These are phyloP conservation scores for Talaromyces albobiverticillius DNA, from an alignment of 2,329 filamentous ascomycete species.

Conservation along the genomic window DNA sequence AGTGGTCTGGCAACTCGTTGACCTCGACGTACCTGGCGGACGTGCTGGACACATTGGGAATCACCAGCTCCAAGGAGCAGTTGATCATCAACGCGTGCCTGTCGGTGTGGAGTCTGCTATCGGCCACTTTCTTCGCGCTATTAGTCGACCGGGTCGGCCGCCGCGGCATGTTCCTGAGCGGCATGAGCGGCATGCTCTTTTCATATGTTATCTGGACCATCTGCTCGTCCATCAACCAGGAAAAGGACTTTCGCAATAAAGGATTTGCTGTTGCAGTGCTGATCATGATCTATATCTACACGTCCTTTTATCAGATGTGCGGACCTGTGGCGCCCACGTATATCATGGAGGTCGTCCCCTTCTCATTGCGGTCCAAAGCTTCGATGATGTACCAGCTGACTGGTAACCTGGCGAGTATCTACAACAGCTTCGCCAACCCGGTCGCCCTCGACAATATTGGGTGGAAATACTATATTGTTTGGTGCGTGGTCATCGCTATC, in stretches of 20 bases:
- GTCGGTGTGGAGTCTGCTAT: conserved; percentile 14
- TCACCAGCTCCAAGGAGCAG: conserved; percentile 32
- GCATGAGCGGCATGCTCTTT: conserved; percentile 15
- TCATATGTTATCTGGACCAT: conserved; percentile 17
- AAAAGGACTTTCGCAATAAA: conserved; percentile 11
- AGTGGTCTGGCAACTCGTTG: conserved; percentile 40
- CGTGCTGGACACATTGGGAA: conserved; percentile 37
- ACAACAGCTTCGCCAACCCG: conserved; percentile 17
- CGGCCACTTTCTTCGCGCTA: conserved; percentile 6
- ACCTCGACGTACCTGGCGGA: conserved; percentile 37
- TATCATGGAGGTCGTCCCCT: conserved; percentile 15
- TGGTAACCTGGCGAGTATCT: conserved; percentile 8
- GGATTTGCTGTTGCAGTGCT: conserved; percentile 13
- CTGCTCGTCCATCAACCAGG: conserved; percentile 14
- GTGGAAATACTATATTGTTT: conserved; percentile 19
- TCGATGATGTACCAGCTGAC: conserved; percentile 14
- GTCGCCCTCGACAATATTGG: conserved; percentile 15
- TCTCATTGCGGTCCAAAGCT: conserved; percentile 15
- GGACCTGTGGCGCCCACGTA: conserved; percentile 12
- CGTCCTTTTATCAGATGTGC: conserved; percentile 15
- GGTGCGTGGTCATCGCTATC: conserved; percentile 13
- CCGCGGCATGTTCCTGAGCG: conserved; percentile 14
- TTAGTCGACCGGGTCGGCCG: conserved; percentile 13
- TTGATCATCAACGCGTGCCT: conserved; percentile 34
- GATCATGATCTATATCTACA: conserved; percentile 17